Evolutionary conservation across 2,329 filamentous ascomycete species (phyloP).

Genomic region (Lomentospora prolificans): DNA sequence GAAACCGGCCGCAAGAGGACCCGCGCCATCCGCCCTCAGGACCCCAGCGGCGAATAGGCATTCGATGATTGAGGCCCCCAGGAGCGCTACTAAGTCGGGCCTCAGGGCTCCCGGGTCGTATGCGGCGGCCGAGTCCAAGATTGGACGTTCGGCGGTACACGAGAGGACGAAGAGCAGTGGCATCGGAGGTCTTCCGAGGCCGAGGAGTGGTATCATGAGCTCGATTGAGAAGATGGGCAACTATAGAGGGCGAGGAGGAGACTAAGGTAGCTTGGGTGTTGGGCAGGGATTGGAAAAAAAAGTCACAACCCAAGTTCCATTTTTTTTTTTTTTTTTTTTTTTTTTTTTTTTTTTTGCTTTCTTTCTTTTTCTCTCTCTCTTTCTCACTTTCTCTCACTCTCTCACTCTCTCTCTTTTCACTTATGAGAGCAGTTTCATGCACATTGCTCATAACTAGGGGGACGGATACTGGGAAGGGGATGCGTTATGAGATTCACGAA

Average conservation of each 20-base stretch:
- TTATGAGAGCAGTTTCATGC: conserved; percentile 2
- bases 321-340: too few relatives aligned
- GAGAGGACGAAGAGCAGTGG: conserved; percentile 34
- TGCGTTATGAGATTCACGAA: conserved; percentile 6
- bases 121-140: conserved; percentile 35
- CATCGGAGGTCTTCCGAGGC: conserved; percentile 35
- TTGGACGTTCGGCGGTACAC: conserved; percentile 31
- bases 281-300: background rate
- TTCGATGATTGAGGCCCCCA: conserved; percentile 34
- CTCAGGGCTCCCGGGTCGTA: conserved; percentile 50
- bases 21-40: conserved; percentile 9
- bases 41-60: conserved; percentile 21
- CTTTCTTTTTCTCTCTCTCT: too few relatives aligned
- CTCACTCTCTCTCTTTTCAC: too few relatives aligned
- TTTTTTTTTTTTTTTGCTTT: too few relatives aligned
- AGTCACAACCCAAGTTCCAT: too few relatives aligned
- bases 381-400: too few relatives aligned
- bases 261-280: background rate
- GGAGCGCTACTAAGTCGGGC: conserved; percentile 39
- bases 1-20: background rate
- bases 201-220: conserved; percentile 63
- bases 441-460: background rate
- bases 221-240: conserved; percentile 84
- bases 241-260: conserved; percentile 33
- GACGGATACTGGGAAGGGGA: background rate